Evolutionary conservation across 169 alveolate genomes (phyloP), one percentile per base, ranked within the genome.

Genomic region (Plasmodium adleri): DNA sequence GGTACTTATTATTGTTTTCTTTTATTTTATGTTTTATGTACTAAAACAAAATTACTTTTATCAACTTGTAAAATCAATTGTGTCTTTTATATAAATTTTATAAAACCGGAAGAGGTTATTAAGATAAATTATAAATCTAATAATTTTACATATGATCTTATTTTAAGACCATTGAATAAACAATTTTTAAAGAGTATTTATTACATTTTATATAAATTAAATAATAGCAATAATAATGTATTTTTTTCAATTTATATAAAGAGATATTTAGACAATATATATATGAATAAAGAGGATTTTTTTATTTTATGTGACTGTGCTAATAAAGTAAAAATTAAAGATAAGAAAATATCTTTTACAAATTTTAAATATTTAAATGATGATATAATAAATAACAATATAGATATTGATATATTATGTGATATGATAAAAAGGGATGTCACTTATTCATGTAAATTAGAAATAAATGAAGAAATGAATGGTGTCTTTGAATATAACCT

Each of bases 401-500:
- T 47, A 68, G 39, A 49, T 39, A 52, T 78, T 50, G 90, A 78
- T n/a, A 3, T 24, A 9, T 52, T 78, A n/a, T 66, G 67, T 59
- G 72, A 83, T 43, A 1, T 32, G 32, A 32, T 83, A 47, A 83
- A 83, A 62, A 15, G 26, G 22, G 70, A 68, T 6, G 32, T 43
- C 8, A 83, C 68, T 12, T 83, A 12, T 58, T 1, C 3, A 1
- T 83, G 72, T 17, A 20, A 43, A 12, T 43, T 83, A 9, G 50
- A 15, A 5, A 83, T 83, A 54, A 52, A 26, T 20, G 91, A 83
- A 58, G 45, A 83, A 15, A 63, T 2, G 8, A 68, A 20, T 1
- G 91, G 91, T 0, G 80, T 83, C 12, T 83, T 45, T 50, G 91
- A 83, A 58, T 83, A 83, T 49, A 83, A 83, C 28, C 52, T 70